Evolutionary conservation across 495 filamentous ascomycete genomes (phyloP).

Genomic region (Penicillium waksmanii): DNA sequence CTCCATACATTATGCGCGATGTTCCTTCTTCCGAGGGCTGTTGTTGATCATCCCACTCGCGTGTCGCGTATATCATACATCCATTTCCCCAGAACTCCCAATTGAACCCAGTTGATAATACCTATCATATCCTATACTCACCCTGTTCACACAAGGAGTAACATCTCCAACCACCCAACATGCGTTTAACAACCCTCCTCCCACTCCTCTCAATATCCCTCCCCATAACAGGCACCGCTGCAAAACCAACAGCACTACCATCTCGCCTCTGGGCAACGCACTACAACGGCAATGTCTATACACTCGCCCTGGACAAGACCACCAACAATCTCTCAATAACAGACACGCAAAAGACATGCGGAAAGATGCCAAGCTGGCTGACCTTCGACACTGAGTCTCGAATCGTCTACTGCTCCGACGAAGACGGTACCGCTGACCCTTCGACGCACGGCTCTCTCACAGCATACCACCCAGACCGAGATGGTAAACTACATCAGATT

Average conservation of each 20-base stretch:
- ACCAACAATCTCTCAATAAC: slow-evolving; percentile 39
- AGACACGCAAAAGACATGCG: slow-evolving; percentile 48
- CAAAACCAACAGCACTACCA: slow-evolving; percentile 2
- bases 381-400: slow-evolving; percentile 54
- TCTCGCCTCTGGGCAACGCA: slow-evolving; percentile 59
- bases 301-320: slow-evolving; percentile 47
- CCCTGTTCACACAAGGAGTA: too few species aligned
- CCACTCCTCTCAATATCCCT: slow-evolving; percentile 2
- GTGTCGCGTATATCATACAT: neutral
- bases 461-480: slow-evolving; percentile 20
- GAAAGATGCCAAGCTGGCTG: slow-evolving; percentile 62
- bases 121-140: neutral
- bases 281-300: slow-evolving; percentile 62
- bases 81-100: neutral
- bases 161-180: neutral
- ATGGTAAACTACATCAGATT: slow-evolving; percentile 34
- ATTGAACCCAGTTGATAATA: neutral
- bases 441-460: slow-evolving; percentile 36
- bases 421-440: slow-evolving; percentile 52
- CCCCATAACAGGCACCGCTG: neutral
- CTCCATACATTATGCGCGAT: slow-evolving; percentile 1
- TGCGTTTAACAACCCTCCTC: slow-evolving; percentile 5
- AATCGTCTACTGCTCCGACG: slow-evolving; percentile 65
- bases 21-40: slow-evolving; percentile 2
- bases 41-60: slow-evolving; percentile 11